Percentiles rank a stretch among this genome's conserved stretches.
Conservation (phyloP, 352 stramenopile genomes). For the Globisporangium takayamanum region DNA sequence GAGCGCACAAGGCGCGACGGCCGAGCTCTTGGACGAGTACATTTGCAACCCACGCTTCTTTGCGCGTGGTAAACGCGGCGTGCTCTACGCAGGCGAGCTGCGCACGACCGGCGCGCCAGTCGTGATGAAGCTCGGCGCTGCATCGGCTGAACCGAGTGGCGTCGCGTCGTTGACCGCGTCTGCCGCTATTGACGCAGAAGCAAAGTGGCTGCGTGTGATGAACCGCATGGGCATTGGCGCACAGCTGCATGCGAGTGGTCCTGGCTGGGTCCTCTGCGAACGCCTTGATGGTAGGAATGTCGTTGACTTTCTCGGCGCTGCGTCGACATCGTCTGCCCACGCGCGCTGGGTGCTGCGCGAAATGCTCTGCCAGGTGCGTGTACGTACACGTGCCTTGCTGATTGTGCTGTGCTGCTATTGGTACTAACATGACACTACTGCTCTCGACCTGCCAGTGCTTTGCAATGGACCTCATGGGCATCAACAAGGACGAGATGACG, state of each 20-base stretch:
- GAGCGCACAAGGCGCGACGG: slow-evolving; percentile 12
- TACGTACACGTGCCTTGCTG: not conserved
- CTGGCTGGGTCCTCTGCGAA: slow-evolving; percentile 60
- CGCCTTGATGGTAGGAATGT: slow-evolving; percentile 47
- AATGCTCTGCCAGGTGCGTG: slow-evolving; percentile 54
- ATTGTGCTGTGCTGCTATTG: not conserved
- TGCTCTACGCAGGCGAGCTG: slow-evolving; percentile 43
- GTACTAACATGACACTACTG: not conserved
- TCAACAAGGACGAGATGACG: slow-evolving; percentile 83
- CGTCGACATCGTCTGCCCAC: slow-evolving; percentile 22
- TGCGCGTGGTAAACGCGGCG: slow-evolving; percentile 53
- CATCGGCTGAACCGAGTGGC: slow-evolving; percentile 8
- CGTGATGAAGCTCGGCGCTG: slow-evolving; percentile 40
- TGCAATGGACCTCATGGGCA: slow-evolving; percentile 57
- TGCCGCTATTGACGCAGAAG: slow-evolving; percentile 39
- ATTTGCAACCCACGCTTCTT: slow-evolving; percentile 48
- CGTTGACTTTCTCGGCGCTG: slow-evolving; percentile 44
- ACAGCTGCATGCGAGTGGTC: slow-evolving; percentile 27
- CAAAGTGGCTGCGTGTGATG: slow-evolving; percentile 46
- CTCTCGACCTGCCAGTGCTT: slow-evolving; percentile 38
- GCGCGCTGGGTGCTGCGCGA: slow-evolving; percentile 49
- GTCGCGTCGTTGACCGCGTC: slow-evolving; percentile 15
- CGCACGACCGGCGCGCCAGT: slow-evolving; percentile 15
- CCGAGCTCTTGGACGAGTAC: slow-evolving; percentile 17
- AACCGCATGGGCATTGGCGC: slow-evolving; percentile 62